Base-by-base conservation (phyloP, 306 rosid genomes). In the Notholithocarpus densiflorus region DNA sequence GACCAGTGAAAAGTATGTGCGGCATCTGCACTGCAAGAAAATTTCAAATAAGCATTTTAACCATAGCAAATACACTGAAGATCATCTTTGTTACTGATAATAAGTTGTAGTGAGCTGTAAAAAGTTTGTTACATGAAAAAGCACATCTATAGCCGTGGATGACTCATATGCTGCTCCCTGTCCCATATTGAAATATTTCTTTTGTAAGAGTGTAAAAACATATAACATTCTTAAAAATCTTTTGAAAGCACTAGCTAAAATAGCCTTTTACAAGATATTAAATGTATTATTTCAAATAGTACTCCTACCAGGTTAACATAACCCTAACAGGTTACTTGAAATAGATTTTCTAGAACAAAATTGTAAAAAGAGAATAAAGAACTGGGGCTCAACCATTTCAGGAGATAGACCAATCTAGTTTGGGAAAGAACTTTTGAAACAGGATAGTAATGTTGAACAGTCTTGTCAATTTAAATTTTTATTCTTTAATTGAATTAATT, bases 1-100 rank as follows among this genome's bases (percentile, higher is more conserved):
- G 95, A 65, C 98, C 94, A 0, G 98, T 91, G 87, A 92, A 85
- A 81, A 92, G 18, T 54, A 91, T 92, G 86, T 92, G 90, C 21
- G 98, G 98, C 84, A 80, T 80, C 77, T 91, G 97, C 48, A 90
- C 98, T 92, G 92, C 85, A 84, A 83, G 59, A 82, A 82, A 86
- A 66, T 40, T 76, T 80, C 24, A 8, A 71, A 80, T 29, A 60
- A 74, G 55, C 60, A 59, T 26, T 48, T 57, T 23, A 71, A 57
- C 34, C 1, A 55, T 61, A 20, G 40, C 26, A 34, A 71, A 71
- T 31, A 77, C 56, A 74, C 19, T 10, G 14, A 18, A 3, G 21
- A 17, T 59, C 68, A 61, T 62, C 62, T 55, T 61, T 45, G n/a
- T 77, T 72, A 54, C 29, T 27, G 43, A 29, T n/a, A 29, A 3